Evolutionary conservation across 176 grass and related monocot species (phyloP).

Genomic region (Microstegium vimineum): DNA sequence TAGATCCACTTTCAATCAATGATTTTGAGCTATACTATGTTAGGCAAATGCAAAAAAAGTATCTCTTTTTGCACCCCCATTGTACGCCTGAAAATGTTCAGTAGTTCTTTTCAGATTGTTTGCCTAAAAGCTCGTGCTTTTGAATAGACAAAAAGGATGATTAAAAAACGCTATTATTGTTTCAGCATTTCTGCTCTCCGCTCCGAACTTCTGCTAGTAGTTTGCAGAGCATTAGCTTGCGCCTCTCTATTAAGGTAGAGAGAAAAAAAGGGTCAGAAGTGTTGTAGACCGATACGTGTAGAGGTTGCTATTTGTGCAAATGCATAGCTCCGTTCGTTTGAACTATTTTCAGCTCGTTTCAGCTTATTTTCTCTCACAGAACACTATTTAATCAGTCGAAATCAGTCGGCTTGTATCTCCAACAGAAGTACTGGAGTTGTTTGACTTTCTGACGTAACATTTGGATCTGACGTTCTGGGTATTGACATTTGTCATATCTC

Average conservation of each 20-base stretch:
- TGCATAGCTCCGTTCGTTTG: too few relatives aligned
- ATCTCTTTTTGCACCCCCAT: not conserved
- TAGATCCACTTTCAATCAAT: not conserved
- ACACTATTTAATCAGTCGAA: too few relatives aligned
- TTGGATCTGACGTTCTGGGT: not conserved
- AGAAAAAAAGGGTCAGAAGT: too few relatives aligned
- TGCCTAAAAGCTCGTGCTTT: slow-evolving; percentile 17
- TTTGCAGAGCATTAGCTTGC: too few relatives aligned
- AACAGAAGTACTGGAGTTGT: not conserved
- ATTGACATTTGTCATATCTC: slow-evolving; percentile 4
- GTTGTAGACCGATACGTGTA: too few relatives aligned
- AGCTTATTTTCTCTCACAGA: too few relatives aligned
- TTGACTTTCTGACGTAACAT: not conserved
- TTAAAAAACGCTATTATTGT: not conserved
- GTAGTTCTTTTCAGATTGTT: slow-evolving; percentile 10
- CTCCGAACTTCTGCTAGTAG: not conserved
- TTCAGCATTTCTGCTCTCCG: not conserved
- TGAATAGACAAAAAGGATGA: not conserved
- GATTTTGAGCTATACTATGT: not conserved
- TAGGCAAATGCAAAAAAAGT: not conserved
- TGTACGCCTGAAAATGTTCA: not conserved
- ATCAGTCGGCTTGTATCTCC: too few relatives aligned
- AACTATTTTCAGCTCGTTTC: too few relatives aligned
- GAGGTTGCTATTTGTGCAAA: not conserved
- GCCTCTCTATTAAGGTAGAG: too few relatives aligned